Base-by-base conservation (phyloP, 192 early-diverging fungal species). In the Piromyces finnis region DNA sequence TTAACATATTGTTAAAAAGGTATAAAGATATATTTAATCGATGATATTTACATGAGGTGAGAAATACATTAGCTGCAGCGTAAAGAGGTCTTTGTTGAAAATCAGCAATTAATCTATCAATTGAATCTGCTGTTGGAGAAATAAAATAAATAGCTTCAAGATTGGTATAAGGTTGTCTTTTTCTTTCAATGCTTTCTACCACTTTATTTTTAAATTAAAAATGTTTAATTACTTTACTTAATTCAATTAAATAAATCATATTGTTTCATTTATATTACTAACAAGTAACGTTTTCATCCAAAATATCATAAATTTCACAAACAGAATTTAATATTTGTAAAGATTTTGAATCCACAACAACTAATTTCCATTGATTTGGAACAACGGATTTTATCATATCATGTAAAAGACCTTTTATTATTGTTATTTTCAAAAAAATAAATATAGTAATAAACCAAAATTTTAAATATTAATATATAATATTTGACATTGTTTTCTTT, bases 321-420 rank as follows among this genome's bases (percentile, higher is more conserved):
- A 92, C 88, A 14, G 89, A 89, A 79, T 89, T 91, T 16, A 95
- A 83, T 39, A 96, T 90, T 37, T 92, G 90, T 78, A 90, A 82
- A 27, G 93, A 88, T 41, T 90, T 90, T 32, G 88, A 85, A 87
- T 96, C 94, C 0, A 95, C 89, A 16, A 96, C 92, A 6, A 95
- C 84, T 80, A 96, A 89, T 84, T 96, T 96, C 93, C 92, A 96
- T 80, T 88, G 85, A 78, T 88, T 88, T 18, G 92, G 91, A 81
- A 94, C 88, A 28, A 94, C 88, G 0, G 92, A 87, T 83, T 89
- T 87, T 81, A 96, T 92, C 87, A 93, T 93, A 78, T 95, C 94
- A 7, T 68, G 26, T 68, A 68, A 68, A 68, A 68, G 51, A 68
- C 51, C 51, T 68, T 17, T 51, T 22, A 35, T 35, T 7, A 7